phyloP scores from a whole-genome alignment of 139 green algal species.

The Limnomonas spitsbergensis region DNA sequence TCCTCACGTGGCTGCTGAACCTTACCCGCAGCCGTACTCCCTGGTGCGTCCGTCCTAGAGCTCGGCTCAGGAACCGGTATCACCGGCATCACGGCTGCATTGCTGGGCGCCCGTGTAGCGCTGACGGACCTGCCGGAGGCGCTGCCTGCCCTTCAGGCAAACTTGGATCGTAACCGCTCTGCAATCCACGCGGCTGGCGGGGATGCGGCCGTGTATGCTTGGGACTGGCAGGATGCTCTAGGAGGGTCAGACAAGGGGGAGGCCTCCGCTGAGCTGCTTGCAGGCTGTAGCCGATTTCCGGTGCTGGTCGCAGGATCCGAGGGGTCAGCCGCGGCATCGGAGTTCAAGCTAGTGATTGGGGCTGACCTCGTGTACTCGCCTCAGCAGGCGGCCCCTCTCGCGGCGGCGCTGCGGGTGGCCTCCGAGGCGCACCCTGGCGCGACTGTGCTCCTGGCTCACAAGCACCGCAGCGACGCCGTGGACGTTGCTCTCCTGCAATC shows the following conservation, averaged over 20 bases:
- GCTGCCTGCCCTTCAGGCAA: background rate
- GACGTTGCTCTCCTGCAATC: background rate
- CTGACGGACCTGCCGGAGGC: conserved; percentile 13
- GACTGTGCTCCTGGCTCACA: background rate
- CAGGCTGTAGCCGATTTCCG: no score
- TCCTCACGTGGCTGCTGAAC: background rate
- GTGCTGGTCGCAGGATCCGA: background rate
- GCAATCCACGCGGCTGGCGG: background rate
- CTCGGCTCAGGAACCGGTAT: conserved; percentile 18
- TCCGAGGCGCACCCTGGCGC: background rate
- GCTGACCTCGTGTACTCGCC: conserved; percentile 1
- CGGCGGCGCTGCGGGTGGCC: background rate
- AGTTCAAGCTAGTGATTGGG: background rate
- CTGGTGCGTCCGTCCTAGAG: background rate
- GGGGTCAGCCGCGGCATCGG: background rate
- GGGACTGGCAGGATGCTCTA: background rate
- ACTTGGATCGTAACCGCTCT: background rate
- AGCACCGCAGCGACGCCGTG: background rate
- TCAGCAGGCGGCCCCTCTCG: background rate
- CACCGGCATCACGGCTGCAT: conserved; percentile 1
- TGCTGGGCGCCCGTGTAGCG: background rate
- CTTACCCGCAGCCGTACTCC: background rate
- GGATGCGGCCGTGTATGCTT: background rate
- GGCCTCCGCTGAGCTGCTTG: background rate
- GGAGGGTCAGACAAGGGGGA: background rate